Conservation (phyloP, 352 stramenopile species). For the Phytophthora pseudosyringae region DNA sequence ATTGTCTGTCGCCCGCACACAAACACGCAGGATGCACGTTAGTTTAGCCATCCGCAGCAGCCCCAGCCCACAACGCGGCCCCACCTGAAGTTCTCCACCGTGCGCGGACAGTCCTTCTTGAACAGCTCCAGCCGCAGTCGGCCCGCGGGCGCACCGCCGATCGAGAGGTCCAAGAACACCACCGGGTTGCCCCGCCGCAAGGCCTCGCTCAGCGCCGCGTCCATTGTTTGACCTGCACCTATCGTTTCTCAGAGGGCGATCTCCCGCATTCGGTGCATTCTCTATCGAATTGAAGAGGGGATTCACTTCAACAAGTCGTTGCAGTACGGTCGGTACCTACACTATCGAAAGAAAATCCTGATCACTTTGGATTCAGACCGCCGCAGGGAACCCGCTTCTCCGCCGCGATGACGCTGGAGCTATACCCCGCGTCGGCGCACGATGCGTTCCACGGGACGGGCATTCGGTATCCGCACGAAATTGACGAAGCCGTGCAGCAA, state of each 20-base stretch:
- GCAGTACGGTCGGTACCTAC: not conserved
- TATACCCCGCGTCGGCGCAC: slow-evolving; percentile 70
- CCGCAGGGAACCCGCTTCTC: not conserved
- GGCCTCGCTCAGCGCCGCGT: slow-evolving; percentile 91
- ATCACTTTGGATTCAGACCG: slow-evolving; percentile 1
- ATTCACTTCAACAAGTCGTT: slow-evolving; percentile 18
- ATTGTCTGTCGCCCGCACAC: slow-evolving; percentile 71
- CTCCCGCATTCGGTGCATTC: not conserved
- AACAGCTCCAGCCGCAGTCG: slow-evolving; percentile 97
- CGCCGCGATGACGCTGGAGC: slow-evolving; percentile 38
- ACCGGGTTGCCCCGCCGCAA: slow-evolving; percentile 94
- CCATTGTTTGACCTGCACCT: slow-evolving; percentile 47
- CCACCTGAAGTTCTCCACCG: slow-evolving; percentile 97
- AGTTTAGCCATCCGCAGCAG: slow-evolving; percentile 10
- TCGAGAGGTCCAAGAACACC: slow-evolving; percentile 96
- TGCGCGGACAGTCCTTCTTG: slow-evolving; percentile 96
- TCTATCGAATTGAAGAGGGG: slow-evolving; percentile 19
- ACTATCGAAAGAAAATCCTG: slow-evolving; percentile 8
- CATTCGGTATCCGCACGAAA: slow-evolving; percentile 51
- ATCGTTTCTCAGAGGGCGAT: not conserved
- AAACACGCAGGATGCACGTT: slow-evolving; percentile 7
- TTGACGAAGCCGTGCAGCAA: slow-evolving; percentile 72
- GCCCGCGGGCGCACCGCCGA: slow-evolving; percentile 88
- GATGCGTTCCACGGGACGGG: slow-evolving; percentile 57
- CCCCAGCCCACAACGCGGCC: too few species aligned